Percentiles rank a stretch among this genome's conserved stretches.
phyloP scores from a whole-genome alignment of 2,329 filamentous ascomycete genomes.

The Sporothrix pseudoabietina region DNA sequence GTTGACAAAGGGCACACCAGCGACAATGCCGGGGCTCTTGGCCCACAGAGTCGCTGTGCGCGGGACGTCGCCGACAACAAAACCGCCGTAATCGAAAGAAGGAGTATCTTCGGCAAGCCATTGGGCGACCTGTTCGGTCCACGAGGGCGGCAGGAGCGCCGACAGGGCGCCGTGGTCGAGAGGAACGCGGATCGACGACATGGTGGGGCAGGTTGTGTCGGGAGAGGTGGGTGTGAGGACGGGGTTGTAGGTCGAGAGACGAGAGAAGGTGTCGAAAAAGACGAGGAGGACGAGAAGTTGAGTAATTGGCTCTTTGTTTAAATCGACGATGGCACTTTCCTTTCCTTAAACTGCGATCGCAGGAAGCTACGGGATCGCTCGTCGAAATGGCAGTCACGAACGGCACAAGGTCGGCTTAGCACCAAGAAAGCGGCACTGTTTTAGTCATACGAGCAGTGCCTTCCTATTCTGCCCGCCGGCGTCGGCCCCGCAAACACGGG shows the following conservation, averaged over 20 bases:
- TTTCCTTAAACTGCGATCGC: neutral
- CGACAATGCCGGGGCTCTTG: slow-evolving; percentile 77
- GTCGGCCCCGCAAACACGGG: slow-evolving; percentile 14
- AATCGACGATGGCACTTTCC: neutral
- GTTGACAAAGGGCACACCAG: slow-evolving; percentile 91
- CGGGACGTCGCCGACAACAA: slow-evolving; percentile 77
- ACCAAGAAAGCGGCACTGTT: neutral
- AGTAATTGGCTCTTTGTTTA: no score
- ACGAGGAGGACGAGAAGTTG: neutral
- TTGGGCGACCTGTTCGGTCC: slow-evolving; percentile 74
- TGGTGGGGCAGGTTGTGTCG: neutral
- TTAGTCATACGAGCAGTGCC: neutral
- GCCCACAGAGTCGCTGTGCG: slow-evolving; percentile 68
- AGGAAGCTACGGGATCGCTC: neutral
- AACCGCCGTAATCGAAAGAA: slow-evolving; percentile 95
- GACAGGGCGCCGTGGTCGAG: slow-evolving; percentile 47
- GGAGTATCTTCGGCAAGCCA: slow-evolving; percentile 98
- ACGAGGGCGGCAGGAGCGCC: slow-evolving; percentile 81
- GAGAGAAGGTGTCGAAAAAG: neutral
- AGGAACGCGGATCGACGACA: slow-evolving; percentile 27
- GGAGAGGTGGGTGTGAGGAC: neutral
- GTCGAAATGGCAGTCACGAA: slow-evolving; percentile 13
- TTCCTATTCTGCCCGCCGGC: slow-evolving; percentile 13
- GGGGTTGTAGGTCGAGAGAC: neutral
- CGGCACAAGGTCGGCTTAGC: slow-evolving; percentile 15